phyloP scores from a whole-genome alignment of 2,329 filamentous ascomycete species.

The Exophiala phaeomuriformis region DNA sequence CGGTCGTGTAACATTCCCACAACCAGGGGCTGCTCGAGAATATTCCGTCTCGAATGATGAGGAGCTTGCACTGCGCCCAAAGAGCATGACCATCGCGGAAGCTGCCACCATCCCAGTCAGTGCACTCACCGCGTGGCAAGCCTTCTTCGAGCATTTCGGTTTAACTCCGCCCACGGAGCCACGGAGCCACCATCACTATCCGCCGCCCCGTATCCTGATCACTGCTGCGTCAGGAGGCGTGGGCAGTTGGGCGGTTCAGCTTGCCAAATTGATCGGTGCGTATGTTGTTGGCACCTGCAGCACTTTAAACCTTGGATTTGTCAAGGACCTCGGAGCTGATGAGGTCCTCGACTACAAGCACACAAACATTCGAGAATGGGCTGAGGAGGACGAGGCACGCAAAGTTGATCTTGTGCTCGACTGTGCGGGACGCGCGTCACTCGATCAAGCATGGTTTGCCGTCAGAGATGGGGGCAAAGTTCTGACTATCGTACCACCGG shows the following conservation, averaged over 20 bases:
- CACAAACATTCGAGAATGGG: slow-evolving; percentile 32
- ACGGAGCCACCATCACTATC: no score
- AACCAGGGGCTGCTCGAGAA: slow-evolving; percentile 35
- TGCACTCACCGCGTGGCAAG: slow-evolving; percentile 40
- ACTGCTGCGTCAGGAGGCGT: slow-evolving; percentile 42
- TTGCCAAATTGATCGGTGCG: slow-evolving; percentile 34
- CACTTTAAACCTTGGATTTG: slow-evolving; percentile 34
- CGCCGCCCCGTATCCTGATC: slow-evolving; percentile 35
- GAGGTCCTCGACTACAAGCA: slow-evolving; percentile 38
- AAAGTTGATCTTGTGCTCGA: slow-evolving; percentile 43
- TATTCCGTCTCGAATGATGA: slow-evolving; percentile 32
- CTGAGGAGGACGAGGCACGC: slow-evolving; percentile 23
- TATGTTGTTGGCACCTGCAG: slow-evolving; percentile 39
- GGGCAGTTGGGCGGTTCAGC: slow-evolving; percentile 41
- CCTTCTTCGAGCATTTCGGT: slow-evolving; percentile 37
- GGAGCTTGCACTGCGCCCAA: slow-evolving; percentile 36
- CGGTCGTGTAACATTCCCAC: slow-evolving; percentile 32
- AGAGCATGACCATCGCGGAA: slow-evolving; percentile 33
- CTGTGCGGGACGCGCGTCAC: slow-evolving; percentile 37
- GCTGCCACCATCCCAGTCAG: slow-evolving; percentile 37
- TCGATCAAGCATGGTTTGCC: slow-evolving; percentile 40
- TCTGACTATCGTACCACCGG: slow-evolving; percentile 37
- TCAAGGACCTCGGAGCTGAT: slow-evolving; percentile 37
- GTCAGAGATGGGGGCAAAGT: slow-evolving; percentile 35
- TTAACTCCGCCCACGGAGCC: slow-evolving; percentile 14